Conservation (phyloP, 495 filamentous ascomycete genomes). For the Penicillium macrosclerotiorum region DNA sequence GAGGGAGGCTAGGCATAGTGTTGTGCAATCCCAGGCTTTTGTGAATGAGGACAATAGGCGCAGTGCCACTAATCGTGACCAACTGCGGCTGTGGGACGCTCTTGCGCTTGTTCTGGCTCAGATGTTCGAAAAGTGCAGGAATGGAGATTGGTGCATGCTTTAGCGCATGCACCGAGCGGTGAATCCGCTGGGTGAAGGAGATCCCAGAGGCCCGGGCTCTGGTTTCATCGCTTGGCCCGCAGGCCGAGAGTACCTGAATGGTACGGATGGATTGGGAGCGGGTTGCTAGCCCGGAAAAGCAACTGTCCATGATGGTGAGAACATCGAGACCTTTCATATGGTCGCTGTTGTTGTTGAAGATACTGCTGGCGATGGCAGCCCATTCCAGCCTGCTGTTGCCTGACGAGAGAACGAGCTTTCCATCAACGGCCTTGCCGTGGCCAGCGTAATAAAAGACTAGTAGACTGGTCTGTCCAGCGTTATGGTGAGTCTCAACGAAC, state of each 20-base stretch:
- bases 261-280: not conserved
- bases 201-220: not conserved
- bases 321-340: not conserved
- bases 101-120: not conserved
- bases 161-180: not conserved
- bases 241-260: not conserved
- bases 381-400: not conserved
- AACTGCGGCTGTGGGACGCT: not conserved
- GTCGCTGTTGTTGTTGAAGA: not conserved
- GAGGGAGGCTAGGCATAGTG: not conserved
- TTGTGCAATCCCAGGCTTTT: not conserved
- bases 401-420: not conserved
- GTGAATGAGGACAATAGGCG: not conserved
- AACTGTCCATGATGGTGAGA: not conserved
- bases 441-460: conserved; percentile 1
- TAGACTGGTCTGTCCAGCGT: not conserved
- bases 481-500: not conserved
- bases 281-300: not conserved
- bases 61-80: not conserved
- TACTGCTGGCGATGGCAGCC: not conserved
- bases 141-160: not conserved
- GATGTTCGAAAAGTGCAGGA: not conserved
- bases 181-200: not conserved
- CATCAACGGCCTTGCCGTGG: not conserved
- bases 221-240: not conserved